Percentiles rank a stretch among this genome's conserved stretches.
phyloP scores from a whole-genome alignment of 805 yeast species.

The Sugiyamaella americana region DNA sequence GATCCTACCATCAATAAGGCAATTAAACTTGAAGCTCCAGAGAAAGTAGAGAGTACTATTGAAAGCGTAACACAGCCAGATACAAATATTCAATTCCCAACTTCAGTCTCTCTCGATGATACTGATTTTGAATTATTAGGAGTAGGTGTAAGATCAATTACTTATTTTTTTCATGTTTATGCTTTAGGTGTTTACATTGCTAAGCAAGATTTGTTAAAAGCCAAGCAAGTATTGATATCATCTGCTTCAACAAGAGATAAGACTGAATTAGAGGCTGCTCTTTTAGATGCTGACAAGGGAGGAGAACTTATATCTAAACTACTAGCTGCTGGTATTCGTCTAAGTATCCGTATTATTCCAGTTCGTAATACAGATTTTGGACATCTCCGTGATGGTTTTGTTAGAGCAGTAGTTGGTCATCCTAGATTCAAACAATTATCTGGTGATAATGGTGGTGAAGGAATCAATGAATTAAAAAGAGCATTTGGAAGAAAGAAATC shows the following conservation, averaged over 20 bases:
- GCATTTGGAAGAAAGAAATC: constrained; percentile 62
- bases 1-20: background rate
- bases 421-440: constrained; percentile 45
- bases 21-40: constrained; percentile 1
- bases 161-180: constrained; percentile 82
- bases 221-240: constrained; percentile 19
- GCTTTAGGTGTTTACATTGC: constrained; percentile 80
- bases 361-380: constrained; percentile 85
- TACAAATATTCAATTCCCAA: constrained; percentile 32
- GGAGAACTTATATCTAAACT: constrained; percentile 49
- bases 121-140: constrained; percentile 57
- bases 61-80: constrained; percentile 27
- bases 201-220: constrained; percentile 42
- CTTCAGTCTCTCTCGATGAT: constrained; percentile 23
- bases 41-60: background rate
- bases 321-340: constrained; percentile 51
- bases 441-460: constrained; percentile 42
- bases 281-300: constrained; percentile 46
- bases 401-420: constrained; percentile 69
- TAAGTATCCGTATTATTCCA: constrained; percentile 75
- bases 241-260: constrained; percentile 31
- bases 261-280: constrained; percentile 29
- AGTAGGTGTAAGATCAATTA: constrained; percentile 74
- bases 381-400: constrained; percentile 84
- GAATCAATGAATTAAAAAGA: constrained; percentile 59